Evolutionary conservation across 2,329 filamentous ascomycete species (phyloP).

Genomic region (Cercospora beticola): DNA sequence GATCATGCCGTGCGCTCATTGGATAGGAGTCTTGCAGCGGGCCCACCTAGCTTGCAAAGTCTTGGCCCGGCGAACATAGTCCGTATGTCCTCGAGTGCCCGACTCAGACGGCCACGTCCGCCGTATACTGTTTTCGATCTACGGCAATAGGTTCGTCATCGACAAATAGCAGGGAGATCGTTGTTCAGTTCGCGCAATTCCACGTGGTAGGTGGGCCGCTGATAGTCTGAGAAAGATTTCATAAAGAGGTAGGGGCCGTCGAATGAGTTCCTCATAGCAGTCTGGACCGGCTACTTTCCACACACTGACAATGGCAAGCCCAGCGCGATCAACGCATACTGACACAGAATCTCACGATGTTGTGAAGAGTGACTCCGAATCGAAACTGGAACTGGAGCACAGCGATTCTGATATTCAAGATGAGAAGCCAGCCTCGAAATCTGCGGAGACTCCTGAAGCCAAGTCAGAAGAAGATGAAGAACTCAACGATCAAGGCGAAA

Average conservation of each 20-base stretch:
- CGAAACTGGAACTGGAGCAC: background rate
- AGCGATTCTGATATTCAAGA: background rate
- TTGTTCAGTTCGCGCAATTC: background rate
- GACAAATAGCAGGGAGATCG: background rate
- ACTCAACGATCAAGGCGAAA: background rate
- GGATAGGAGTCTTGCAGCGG: background rate
- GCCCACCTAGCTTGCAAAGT: background rate
- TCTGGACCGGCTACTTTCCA: background rate
- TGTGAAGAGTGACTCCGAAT: background rate
- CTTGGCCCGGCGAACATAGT: constrained; percentile 1
- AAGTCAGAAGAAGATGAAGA: background rate
- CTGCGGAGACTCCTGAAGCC: background rate
- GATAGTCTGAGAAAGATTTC: background rate
- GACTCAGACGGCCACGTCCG: background rate
- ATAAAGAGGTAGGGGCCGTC: background rate
- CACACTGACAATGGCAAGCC: background rate
- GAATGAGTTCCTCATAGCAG: background rate
- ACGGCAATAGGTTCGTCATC: background rate
- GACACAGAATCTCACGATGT: background rate
- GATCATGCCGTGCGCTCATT: background rate
- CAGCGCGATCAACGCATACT: background rate
- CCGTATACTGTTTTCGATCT: background rate
- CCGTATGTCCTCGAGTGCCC: constrained; percentile 1
- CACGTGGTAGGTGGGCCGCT: background rate
- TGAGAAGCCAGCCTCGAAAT: background rate